Evolutionary conservation across 225 moss, liverwort and hornwort species (phyloP).

Genomic region (Pleurozium schreberi): DNA sequence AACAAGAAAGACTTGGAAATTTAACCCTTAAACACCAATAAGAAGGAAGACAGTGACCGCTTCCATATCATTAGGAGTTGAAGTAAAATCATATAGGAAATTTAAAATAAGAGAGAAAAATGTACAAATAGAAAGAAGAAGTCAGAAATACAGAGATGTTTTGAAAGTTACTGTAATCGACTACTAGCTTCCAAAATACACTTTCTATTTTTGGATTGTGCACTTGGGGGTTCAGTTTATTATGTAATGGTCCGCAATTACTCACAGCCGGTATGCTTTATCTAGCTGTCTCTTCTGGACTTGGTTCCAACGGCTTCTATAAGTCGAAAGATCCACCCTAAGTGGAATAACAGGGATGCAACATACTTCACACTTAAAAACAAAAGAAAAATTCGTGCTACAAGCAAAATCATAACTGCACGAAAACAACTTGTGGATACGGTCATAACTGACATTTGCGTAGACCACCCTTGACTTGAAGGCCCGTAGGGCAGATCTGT

Average conservation of each 20-base stretch:
- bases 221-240: background rate
- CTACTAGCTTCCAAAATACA: background rate
- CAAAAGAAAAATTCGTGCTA: background rate
- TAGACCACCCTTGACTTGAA: constrained; percentile 76
- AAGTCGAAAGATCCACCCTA: background rate
- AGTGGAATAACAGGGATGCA: background rate
- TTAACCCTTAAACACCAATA: background rate
- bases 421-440: constrained; percentile 43
- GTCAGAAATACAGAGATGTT: background rate
- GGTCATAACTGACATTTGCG: constrained; percentile 87
- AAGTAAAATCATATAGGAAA: background rate
- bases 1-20: background rate
- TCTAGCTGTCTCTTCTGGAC: background rate
- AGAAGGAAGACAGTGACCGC: background rate
- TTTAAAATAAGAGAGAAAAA: background rate
- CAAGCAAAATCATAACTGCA: background rate
- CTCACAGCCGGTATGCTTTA: background rate
- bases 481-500: constrained; percentile 77
- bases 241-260: background rate
- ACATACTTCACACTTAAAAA: background rate
- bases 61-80: background rate
- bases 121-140: background rate
- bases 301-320: background rate
- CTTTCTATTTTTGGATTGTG: too few relatives aligned
- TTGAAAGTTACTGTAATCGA: background rate